phyloP scores from a whole-genome alignment of 805 yeast genomes.

The Yamadazyma kitorensis region DNA sequence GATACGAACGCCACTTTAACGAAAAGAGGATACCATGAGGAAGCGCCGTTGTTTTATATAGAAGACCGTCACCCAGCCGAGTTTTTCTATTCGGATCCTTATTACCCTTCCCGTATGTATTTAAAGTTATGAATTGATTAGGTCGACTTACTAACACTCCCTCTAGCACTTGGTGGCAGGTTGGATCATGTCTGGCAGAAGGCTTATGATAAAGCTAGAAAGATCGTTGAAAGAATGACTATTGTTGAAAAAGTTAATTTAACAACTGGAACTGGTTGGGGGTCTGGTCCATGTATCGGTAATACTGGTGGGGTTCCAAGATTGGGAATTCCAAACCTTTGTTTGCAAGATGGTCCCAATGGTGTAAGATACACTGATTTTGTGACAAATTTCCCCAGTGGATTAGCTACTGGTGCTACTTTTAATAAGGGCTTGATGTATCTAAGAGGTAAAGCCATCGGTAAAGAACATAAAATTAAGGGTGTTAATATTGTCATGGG shows the following conservation, averaged over 20 bases:
- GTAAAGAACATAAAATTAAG: constrained; percentile 50
- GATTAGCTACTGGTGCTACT: constrained; percentile 56
- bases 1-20: constrained; percentile 1
- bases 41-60: constrained; percentile 24
- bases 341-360: constrained; percentile 62
- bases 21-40: constrained; percentile 31
- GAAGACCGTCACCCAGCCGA: constrained; percentile 28
- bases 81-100: constrained; percentile 25
- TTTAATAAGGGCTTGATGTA: constrained; percentile 52
- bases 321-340: constrained; percentile 51
- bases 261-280: constrained; percentile 65
- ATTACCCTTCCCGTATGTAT: constrained; percentile 39
- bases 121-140: no score
- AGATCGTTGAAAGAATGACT: constrained; percentile 54
- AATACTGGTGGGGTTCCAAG: constrained; percentile 59
- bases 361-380: constrained; percentile 59
- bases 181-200: constrained; percentile 52
- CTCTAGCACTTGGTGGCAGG: constrained; percentile 49
- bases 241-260: constrained; percentile 58
- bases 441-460: constrained; percentile 55
- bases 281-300: constrained; percentile 60
- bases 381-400: constrained; percentile 57
- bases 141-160: no score
- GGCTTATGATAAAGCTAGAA: constrained; percentile 55
- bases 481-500: constrained; percentile 57